Conservation (phyloP, 31 red algal genomes). For the Bonnemaisonia californica region DNA sequence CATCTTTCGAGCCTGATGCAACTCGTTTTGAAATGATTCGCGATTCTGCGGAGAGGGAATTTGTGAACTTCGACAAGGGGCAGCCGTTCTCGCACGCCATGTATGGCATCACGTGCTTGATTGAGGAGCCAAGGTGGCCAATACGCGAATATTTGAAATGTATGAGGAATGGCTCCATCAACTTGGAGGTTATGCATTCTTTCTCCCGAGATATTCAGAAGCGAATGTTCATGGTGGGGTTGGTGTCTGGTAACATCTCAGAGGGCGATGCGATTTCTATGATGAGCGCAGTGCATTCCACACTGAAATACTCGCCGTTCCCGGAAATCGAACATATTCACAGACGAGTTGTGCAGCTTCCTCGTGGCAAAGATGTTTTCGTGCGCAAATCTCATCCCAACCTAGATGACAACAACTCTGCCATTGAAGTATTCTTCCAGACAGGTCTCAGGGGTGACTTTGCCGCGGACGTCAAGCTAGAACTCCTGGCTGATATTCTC, state of each 20-base stretch:
- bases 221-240: conserved; percentile 53
- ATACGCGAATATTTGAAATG: conserved; percentile 58
- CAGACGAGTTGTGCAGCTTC: conserved; percentile 69
- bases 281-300: conserved; percentile 44
- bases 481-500: conserved; percentile 75
- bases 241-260: conserved; percentile 81
- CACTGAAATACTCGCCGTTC: conserved; percentile 45
- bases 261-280: conserved; percentile 47
- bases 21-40: conserved; percentile 70
- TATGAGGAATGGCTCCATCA: conserved; percentile 44
- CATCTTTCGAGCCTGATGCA: conserved; percentile 29
- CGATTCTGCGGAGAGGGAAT: conserved; percentile 63
- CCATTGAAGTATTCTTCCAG: conserved; percentile 73
- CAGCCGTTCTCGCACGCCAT: conserved; percentile 76
- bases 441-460: conserved; percentile 56
- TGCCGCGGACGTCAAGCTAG: conserved; percentile 56
- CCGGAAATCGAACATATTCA: conserved; percentile 39
- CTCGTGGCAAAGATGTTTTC: conserved; percentile 38
- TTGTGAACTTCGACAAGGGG: conserved; percentile 59
- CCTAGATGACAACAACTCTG: conserved; percentile 82
- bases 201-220: conserved; percentile 56
- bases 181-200: conserved; percentile 38
- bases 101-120: conserved; percentile 45
- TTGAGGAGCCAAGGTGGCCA: conserved; percentile 84
- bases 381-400: conserved; percentile 48